Base-by-base conservation (phyloP, 2,329 filamentous ascomycete genomes). In the Fusarium hostae region DNA sequence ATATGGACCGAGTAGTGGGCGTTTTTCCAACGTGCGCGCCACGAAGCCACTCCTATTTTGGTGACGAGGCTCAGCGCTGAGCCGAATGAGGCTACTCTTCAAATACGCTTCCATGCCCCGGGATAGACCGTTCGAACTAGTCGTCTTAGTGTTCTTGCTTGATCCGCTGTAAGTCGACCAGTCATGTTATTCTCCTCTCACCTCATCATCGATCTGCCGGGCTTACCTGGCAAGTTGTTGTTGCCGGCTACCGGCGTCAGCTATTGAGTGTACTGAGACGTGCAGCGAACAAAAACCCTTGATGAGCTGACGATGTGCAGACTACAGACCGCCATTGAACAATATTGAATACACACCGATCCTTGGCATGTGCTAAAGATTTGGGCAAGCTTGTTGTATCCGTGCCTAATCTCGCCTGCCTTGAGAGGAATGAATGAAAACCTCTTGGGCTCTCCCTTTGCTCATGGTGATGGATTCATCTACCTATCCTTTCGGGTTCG, bases 181-280 rank as follows among this genome's bases (percentile, higher is more conserved):
- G 70, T 72, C 28, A 67, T 18, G 61, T 59, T 28, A 37, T 72
- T 54, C 13, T 63, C 52, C 34, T 60, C 51, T 52, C 52, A 70
- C 51, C 55, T 60, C 70, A 72, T 73, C 70, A 70, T 71, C 66
- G 70, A 72, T 72, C 70, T 73, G 59, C 70, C 70, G 70, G 50
- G 37, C 37, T 70, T 56, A 52, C 37, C 57, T 52, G 43, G 48
- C 43, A 47, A 50, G 26, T 48, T 20, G 50, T 45, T 56, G 54
- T 48, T 63, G 60, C 59, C 56, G 59, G 51, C 43, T 51, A 39
- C 56, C 56, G 63, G 57, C 47, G 39, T 44, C 59, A 62, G 45
- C 59, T 67, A 63, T 68, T 51, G 47, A 59, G 35, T 59, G 40
- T 52, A 59, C 40, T 40, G 26, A 22, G 22, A 15, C 15, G 26